A percentile compares a stretch with the other conserved stretches of the same genome.
Conservation (phyloP, 257 asterid genomes). For the Gentiana straminea region DNA sequence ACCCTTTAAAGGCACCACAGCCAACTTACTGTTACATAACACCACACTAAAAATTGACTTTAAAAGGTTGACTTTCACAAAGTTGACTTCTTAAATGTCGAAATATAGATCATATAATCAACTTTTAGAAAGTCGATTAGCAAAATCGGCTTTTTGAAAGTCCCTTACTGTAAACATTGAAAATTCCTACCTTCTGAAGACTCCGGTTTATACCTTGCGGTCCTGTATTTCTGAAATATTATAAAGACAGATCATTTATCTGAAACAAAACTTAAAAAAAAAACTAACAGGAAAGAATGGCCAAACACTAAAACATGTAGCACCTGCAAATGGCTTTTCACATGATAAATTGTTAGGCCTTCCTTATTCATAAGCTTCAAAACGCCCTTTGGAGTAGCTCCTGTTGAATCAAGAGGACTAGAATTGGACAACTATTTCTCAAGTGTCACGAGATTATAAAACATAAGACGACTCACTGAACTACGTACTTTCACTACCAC, state of each 20-base stretch:
- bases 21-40: too few relatives aligned
- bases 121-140: too few relatives aligned
- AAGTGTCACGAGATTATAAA: conserved; percentile 2
- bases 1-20: too few relatives aligned
- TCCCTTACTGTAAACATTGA: not conserved
- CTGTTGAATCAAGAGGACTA: not conserved
- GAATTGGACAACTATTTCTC: not conserved
- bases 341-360: conserved; percentile 29
- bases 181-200: conserved; percentile 12
- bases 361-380: conserved; percentile 27
- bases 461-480: conserved; percentile 8
- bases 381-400: conserved; percentile 14
- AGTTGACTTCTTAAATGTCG: too few relatives aligned
- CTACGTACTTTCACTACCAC: conserved; percentile 73
- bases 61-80: too few relatives aligned
- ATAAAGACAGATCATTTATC: not conserved
- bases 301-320: not conserved
- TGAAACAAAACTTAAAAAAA: not conserved
- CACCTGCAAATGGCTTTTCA: conserved; percentile 35
- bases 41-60: too few relatives aligned
- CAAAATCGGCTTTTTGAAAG: too few relatives aligned
- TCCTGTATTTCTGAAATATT: conserved; percentile 11
- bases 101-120: too few relatives aligned
- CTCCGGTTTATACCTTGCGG: conserved; percentile 12
- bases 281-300: not conserved